A percentile compares a stretch with the other conserved stretches of the same genome.
phyloP scores from a whole-genome alignment of 2,329 filamentous ascomycete species.

The Chaetomium globosum region DNA sequence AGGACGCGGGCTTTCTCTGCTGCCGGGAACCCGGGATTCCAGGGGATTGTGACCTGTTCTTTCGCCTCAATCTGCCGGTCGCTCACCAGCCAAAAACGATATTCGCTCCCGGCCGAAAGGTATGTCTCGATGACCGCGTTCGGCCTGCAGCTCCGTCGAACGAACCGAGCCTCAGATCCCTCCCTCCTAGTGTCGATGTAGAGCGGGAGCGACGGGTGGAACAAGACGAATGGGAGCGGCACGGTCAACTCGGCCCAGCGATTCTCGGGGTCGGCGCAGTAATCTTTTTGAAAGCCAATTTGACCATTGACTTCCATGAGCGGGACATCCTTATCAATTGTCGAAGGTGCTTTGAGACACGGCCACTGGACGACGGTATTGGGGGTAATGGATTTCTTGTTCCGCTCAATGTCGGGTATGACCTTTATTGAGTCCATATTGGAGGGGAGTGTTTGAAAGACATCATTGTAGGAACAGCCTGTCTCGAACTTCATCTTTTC shows the following conservation, averaged over 20 bases:
- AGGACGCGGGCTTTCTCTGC: constrained; percentile 57
- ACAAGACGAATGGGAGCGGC: constrained; percentile 76
- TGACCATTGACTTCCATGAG: constrained; percentile 75
- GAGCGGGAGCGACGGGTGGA: constrained; percentile 83
- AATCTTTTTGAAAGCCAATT: constrained; percentile 73
- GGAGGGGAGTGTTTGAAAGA: constrained; percentile 62
- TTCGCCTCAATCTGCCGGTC: constrained; percentile 70
- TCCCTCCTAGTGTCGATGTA: constrained; percentile 91
- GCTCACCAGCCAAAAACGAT: constrained; percentile 91
- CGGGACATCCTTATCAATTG: constrained; percentile 60
- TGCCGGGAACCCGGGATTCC: constrained; percentile 68
- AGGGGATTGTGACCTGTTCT: constrained; percentile 66
- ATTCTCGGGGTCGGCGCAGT: constrained; percentile 67
- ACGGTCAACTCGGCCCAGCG: constrained; percentile 68
- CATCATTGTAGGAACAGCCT: constrained; percentile 65
- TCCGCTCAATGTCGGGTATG: constrained; percentile 55
- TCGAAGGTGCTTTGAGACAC: constrained; percentile 56
- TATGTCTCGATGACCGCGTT: constrained; percentile 89
- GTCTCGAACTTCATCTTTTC: constrained; percentile 69
- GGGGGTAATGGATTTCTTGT: constrained; percentile 51
- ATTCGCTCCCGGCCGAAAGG: constrained; percentile 74
- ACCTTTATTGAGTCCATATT: constrained; percentile 50
- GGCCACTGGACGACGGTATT: constrained; percentile 71
- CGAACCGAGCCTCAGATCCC: constrained; percentile 82
- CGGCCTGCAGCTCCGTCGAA: constrained; percentile 87